Evolutionary conservation across 495 filamentous ascomycete genomes (phyloP).

Genomic region (Rusavskia elegans): DNA sequence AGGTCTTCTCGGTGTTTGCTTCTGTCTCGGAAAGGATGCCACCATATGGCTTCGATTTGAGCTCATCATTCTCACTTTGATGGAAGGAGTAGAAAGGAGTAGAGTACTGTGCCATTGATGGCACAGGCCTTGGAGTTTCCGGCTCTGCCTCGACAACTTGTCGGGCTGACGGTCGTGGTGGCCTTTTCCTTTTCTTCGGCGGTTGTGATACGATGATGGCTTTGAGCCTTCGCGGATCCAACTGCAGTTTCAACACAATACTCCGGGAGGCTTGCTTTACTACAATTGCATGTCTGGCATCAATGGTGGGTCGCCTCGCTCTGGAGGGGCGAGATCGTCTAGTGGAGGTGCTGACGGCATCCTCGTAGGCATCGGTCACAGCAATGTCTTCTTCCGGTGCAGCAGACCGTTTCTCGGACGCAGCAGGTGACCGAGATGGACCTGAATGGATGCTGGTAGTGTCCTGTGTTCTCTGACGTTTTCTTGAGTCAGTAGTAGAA

Average conservation of each 20-base stretch:
- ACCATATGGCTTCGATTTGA: constrained; percentile 87
- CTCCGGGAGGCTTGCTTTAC: constrained; percentile 21
- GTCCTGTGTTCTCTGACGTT: constrained; percentile 21
- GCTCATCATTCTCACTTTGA: constrained; percentile 76
- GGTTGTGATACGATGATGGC: constrained; percentile 32
- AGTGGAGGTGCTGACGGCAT: constrained; percentile 8
- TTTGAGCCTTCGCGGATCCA: constrained; percentile 41
- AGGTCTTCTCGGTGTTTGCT: constrained; percentile 76
- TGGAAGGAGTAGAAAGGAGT: constrained; percentile 70
- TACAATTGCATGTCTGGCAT: constrained; percentile 16
- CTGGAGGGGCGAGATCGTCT: constrained; percentile 12
- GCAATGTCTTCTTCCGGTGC: constrained; percentile 10
- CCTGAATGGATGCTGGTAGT: constrained; percentile 7
- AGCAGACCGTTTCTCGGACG: constrained; percentile 1
- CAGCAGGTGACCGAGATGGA: constrained; percentile 4
- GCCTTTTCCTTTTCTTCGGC: constrained; percentile 11
- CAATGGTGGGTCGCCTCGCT: constrained; percentile 16
- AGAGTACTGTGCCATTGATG: constrained; percentile 38
- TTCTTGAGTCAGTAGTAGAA: constrained; percentile 27
- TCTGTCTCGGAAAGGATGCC: constrained; percentile 81
- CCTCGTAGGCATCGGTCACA: constrained; percentile 12
- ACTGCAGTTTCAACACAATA: constrained; percentile 41
- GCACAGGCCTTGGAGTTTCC: constrained; percentile 29
- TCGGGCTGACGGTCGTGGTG: constrained; percentile 19
- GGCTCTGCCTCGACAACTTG: constrained; percentile 21